These are phyloP conservation scores for Ephemerocybe angulata DNA, from an alignment of 768 basidiomycete genomes.

Conservation along the genomic window DNA sequence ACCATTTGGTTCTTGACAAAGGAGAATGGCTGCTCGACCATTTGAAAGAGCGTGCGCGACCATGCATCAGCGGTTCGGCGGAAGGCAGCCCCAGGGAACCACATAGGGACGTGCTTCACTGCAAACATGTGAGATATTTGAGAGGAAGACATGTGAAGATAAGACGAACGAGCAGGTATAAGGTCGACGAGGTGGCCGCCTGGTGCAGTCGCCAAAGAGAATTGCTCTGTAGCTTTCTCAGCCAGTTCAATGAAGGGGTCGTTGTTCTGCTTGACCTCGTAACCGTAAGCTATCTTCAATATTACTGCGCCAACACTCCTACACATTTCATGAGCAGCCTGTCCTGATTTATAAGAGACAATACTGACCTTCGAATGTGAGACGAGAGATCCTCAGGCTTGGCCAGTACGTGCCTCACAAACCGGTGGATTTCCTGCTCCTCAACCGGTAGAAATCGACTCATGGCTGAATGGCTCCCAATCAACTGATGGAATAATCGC, in stretches of 20 bases:
- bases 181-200: slow-evolving; percentile 52
- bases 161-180: slow-evolving; percentile 41
- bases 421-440: slow-evolving; percentile 45
- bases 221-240: slow-evolving; percentile 52
- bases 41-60: slow-evolving; percentile 48
- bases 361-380: slow-evolving; percentile 46
- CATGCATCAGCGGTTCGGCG: slow-evolving; percentile 50
- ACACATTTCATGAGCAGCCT: slow-evolving; percentile 6
- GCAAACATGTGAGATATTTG: slow-evolving; percentile 2
- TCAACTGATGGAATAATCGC: slow-evolving; percentile 47
- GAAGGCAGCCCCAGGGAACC: slow-evolving; percentile 65
- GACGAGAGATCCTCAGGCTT: slow-evolving; percentile 43
- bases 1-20: slow-evolving; percentile 65
- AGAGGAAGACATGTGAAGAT: slow-evolving; percentile 2
- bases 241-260: slow-evolving; percentile 53
- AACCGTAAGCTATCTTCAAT: slow-evolving; percentile 51
- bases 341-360: background rate
- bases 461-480: slow-evolving; percentile 42
- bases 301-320: slow-evolving; percentile 53
- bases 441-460: slow-evolving; percentile 41
- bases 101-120: slow-evolving; percentile 59
- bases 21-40: slow-evolving; percentile 53
- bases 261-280: slow-evolving; percentile 45
- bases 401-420: slow-evolving; percentile 44
- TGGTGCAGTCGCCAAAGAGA: slow-evolving; percentile 49